These are phyloP conservation scores for Wickerhamomyces bisporus DNA, from an alignment of 805 yeast species.

Conservation along the genomic window DNA sequence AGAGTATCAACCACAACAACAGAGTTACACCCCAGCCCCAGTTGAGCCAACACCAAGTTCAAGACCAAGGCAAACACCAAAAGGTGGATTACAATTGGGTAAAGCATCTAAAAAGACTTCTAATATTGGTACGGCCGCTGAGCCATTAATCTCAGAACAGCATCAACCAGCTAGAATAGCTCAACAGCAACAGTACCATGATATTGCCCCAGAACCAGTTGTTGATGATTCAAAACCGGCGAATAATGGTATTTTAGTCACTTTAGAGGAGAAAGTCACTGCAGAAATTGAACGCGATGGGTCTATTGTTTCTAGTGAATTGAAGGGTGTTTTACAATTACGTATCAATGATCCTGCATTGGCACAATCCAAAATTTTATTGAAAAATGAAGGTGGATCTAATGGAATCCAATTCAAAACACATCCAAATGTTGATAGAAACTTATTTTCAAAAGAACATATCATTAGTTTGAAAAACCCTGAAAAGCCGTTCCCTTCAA, in stretches of 20 bases:
- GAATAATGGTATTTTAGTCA: slow-evolving; percentile 76
- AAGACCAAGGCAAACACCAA: slow-evolving; percentile 31
- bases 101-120: slow-evolving; percentile 30
- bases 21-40: slow-evolving; percentile 16
- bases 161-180: slow-evolving; percentile 12
- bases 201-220: slow-evolving; percentile 9
- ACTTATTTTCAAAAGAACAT: slow-evolving; percentile 50
- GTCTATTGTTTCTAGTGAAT: slow-evolving; percentile 58
- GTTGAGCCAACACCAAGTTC: slow-evolving; percentile 14
- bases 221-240: slow-evolving; percentile 27
- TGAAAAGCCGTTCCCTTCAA: slow-evolving; percentile 79
- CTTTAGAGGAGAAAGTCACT: slow-evolving; percentile 69
- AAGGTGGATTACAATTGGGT: slow-evolving; percentile 78
- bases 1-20: slow-evolving; percentile 11
- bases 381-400: slow-evolving; percentile 44
- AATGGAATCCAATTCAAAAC: slow-evolving; percentile 73
- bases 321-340: slow-evolving; percentile 87
- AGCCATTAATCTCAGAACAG: slow-evolving; percentile 29
- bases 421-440: slow-evolving; percentile 92
- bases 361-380: slow-evolving; percentile 59
- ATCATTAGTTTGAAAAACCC: slow-evolving; percentile 73
- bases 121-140: slow-evolving; percentile 17
- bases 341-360: slow-evolving; percentile 75
- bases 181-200: slow-evolving; percentile 13
- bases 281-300: slow-evolving; percentile 87